Percentiles rank a stretch among this genome's conserved stretches.
Evolutionary conservation across 192 early-diverging fungal genomes (phyloP).

Genomic region (Kickxella alabastrina): DNA sequence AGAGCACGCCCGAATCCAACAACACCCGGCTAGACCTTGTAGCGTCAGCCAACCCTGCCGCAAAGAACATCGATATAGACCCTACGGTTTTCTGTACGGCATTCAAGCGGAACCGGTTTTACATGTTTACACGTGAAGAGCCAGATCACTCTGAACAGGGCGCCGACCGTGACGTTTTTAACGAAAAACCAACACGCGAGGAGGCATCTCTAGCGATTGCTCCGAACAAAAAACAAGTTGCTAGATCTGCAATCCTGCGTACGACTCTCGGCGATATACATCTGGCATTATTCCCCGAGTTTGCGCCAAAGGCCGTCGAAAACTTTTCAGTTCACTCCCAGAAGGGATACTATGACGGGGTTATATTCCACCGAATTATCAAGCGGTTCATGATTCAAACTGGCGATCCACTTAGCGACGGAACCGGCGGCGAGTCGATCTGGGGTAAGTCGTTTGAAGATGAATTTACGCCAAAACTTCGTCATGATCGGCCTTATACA

Average conservation of each 20-base stretch:
- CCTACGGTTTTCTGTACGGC: slow-evolving; percentile 91
- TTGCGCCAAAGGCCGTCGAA: slow-evolving; percentile 82
- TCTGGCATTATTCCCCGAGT: slow-evolving; percentile 81
- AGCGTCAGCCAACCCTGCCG: slow-evolving; percentile 85
- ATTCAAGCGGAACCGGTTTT: slow-evolving; percentile 90
- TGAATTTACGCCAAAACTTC: slow-evolving; percentile 75
- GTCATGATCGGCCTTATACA: slow-evolving; percentile 87
- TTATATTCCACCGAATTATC: slow-evolving; percentile 97
- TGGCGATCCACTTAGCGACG: slow-evolving; percentile 83
- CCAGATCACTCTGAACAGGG: slow-evolving; percentile 60
- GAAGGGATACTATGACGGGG: slow-evolving; percentile 84
- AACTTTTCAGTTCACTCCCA: slow-evolving; percentile 87
- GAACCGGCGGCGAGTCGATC: slow-evolving; percentile 90
- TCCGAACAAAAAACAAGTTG: slow-evolving; percentile 59
- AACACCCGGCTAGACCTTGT: slow-evolving; percentile 34
- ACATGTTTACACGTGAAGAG: slow-evolving; percentile 85
- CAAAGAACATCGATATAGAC: slow-evolving; percentile 67
- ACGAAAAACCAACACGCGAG: slow-evolving; percentile 94
- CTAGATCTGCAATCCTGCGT: slow-evolving; percentile 73
- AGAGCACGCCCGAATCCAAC: slow-evolving; percentile 53
- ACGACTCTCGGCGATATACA: slow-evolving; percentile 92
- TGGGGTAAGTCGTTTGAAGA: slow-evolving; percentile 95
- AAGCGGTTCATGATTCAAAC: slow-evolving; percentile 98
- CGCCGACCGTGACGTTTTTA: slow-evolving; percentile 87
- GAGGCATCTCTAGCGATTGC: slow-evolving; percentile 86